Conservation (phyloP, 1,139 yeast species). For the Suhomyces panamericanus region DNA sequence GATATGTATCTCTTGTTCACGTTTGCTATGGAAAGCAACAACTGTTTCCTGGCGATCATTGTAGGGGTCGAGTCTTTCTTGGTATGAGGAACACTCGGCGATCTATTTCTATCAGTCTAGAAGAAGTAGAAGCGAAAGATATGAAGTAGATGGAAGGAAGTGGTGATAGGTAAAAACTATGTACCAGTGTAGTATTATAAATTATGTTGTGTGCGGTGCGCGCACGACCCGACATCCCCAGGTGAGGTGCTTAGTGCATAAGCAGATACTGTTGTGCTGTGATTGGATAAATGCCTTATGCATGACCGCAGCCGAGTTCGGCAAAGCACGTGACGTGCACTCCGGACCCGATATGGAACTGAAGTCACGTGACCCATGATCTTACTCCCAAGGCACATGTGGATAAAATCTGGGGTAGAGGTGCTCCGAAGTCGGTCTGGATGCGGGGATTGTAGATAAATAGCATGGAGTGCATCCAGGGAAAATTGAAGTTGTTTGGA, state of each 20-base stretch:
- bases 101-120: not conserved
- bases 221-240: constrained; percentile 12
- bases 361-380: not conserved
- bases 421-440: not conserved
- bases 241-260: constrained; percentile 4
- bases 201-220: not conserved
- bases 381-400: too few relatives aligned
- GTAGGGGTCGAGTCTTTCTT: not conserved
- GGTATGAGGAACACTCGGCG: not conserved
- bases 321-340: not conserved
- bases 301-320: constrained; percentile 9
- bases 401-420: not conserved
- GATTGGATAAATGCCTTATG: constrained; percentile 1
- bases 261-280: constrained; percentile 3
- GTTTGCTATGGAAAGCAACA: constrained; percentile 13
- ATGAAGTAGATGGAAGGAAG: not conserved
- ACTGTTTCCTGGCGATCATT: constrained; percentile 20
- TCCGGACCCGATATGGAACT: not conserved
- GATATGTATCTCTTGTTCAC: constrained; percentile 25
- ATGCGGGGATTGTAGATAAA: not conserved
- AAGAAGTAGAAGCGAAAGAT: not conserved
- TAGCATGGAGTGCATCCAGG: too few relatives aligned
- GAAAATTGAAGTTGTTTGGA: too few relatives aligned
- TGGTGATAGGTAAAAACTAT: too few relatives aligned
- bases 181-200: not conserved